Evolutionary conservation across 1,284 basidiomycete genomes (phyloP), one percentile per base, ranked within the genome.

Genomic region (Rhodotorula glutinis): DNA sequence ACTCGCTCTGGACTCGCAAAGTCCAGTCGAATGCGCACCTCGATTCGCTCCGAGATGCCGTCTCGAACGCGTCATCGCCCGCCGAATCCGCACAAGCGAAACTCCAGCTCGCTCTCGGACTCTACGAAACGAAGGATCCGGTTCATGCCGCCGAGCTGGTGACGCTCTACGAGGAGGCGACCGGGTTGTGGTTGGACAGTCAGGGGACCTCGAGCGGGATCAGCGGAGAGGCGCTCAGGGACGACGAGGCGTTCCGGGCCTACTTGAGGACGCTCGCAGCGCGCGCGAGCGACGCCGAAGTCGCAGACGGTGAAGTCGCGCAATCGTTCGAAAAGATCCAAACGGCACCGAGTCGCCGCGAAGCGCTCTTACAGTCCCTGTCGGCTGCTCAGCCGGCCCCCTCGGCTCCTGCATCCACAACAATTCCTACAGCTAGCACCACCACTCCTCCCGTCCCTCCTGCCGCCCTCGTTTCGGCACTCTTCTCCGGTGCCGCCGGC

Each of bases 211-310:
- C 43, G 17, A 19, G 30, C 2, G 53, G n/a, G 38, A 33, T 17
- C 57, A 23, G 19, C 25, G 16, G 43, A 21, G 43, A 58, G 41
- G 51, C 62, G 14, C 47, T 66, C 51, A 38, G 54, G 30, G 60
- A 66, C 47, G 67, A 71, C 49, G 56, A 69, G 29, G 40, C 59
- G 16, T 71, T 69, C 56, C 49, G 57, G 17, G 23, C 47, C 3
- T 73, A 73, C 65, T 46, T 73, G 25, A 61, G 62, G 41, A 63
- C 72, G 8, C 53, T 71, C 17, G 70, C 69, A 0, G 40, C 51
- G 19, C 29, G 30, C 4, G 70, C 70, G 3, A 40, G 52, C 8
- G 3, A 33, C 11, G 33, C 33, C 19, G 51, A n/a, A 8, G 56
- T 41, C 27, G 53, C 23, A 14, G 33, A 53, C 4, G 40, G 16